Conservation (phyloP, 805 yeast genomes). For the Candida insectalens region DNA sequence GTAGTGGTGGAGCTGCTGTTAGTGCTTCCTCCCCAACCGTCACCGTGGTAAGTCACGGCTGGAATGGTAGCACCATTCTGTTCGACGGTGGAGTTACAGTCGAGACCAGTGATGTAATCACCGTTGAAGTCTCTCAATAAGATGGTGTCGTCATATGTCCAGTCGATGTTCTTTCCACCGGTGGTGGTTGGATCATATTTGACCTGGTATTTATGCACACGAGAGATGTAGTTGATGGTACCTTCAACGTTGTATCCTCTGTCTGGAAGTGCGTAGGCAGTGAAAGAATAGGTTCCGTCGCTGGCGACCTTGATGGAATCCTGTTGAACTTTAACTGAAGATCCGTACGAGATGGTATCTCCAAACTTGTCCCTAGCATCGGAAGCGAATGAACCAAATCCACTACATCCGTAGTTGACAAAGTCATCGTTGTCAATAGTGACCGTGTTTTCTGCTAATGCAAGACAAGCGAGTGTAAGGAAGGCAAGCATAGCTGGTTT, state of each 20-base stretch:
- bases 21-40: constrained; percentile 21
- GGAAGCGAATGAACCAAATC: constrained; percentile 20
- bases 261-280: constrained; percentile 22
- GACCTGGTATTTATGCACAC: constrained; percentile 18
- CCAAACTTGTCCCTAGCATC: constrained; percentile 19
- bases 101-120: constrained; percentile 19
- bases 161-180: constrained; percentile 12
- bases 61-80: constrained; percentile 19
- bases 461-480: neutral
- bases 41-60: constrained; percentile 19
- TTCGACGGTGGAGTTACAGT: constrained; percentile 18
- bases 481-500: too few relatives aligned
- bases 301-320: constrained; percentile 12
- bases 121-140: constrained; percentile 23
- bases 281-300: constrained; percentile 18
- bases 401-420: constrained; percentile 19
- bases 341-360: constrained; percentile 25
- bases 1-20: constrained; percentile 14
- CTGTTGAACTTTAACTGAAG: constrained; percentile 19
- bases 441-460: constrained; percentile 9
- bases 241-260: constrained; percentile 26
- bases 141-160: constrained; percentile 21
- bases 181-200: constrained; percentile 13
- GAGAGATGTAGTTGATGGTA: constrained; percentile 19
- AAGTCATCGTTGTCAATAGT: constrained; percentile 16